Conservation (phyloP, 495 filamentous ascomycete genomes). For the Daldinia childiae region DNA sequence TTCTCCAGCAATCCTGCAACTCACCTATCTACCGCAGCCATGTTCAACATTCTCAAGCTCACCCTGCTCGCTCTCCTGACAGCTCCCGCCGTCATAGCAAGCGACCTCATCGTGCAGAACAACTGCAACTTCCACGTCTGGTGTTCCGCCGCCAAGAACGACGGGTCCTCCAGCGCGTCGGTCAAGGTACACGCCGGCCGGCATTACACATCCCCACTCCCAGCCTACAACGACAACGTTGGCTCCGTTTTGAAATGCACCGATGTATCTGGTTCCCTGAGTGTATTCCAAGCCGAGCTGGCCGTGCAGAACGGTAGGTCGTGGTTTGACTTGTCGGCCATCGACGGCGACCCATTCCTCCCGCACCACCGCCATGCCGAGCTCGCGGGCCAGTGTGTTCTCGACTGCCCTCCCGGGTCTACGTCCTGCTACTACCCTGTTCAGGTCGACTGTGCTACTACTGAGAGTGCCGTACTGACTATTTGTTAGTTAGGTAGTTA, state of each 20-base stretch:
- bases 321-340: constrained; percentile 34
- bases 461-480: constrained; percentile 14
- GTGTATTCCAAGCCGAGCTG: constrained; percentile 37
- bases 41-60: constrained; percentile 7
- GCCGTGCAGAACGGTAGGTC: constrained; percentile 16
- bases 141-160: constrained; percentile 36
- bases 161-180: constrained; percentile 21
- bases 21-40: neutral
- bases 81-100: constrained; percentile 4
- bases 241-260: constrained; percentile 37
- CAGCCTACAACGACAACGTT: constrained; percentile 29
- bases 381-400: constrained; percentile 28
- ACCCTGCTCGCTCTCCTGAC: constrained; percentile 4
- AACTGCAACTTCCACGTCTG: constrained; percentile 30
- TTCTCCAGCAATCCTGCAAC: neutral
- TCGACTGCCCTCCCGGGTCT: constrained; percentile 15
- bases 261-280: neutral
- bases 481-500: constrained; percentile 20
- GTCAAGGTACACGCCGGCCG: constrained; percentile 1
- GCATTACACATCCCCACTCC: constrained; percentile 23
- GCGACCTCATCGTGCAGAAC: constrained; percentile 25
- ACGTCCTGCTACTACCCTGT: constrained; percentile 25
- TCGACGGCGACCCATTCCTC: constrained; percentile 34
- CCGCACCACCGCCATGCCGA: constrained; percentile 27
- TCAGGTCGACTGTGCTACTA: constrained; percentile 20